Conservation (phyloP, 352 stramenopile species). For the Phytophthora syringae region DNA sequence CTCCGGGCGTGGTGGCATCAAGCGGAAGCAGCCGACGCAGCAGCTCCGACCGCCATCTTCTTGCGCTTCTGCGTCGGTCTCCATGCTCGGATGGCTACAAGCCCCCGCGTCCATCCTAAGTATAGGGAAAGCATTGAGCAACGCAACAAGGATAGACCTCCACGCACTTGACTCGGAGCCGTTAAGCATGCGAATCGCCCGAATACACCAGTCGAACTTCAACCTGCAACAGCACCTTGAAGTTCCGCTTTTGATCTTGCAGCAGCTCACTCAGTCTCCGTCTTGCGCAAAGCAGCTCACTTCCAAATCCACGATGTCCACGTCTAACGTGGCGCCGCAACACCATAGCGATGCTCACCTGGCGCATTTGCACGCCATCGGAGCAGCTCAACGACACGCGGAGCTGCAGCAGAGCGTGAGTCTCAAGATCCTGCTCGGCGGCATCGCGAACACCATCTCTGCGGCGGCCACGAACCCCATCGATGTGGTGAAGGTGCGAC, state of each 20-base stretch:
- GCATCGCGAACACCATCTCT: conserved; percentile 67
- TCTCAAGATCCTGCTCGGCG: conserved; percentile 68
- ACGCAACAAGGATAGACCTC: too few species aligned
- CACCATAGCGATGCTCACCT: conserved; percentile 36
- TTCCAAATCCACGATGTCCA: conserved; percentile 23
- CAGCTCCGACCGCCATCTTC: conserved; percentile 13
- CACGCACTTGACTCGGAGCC: too few species aligned
- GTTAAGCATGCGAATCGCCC: conserved; percentile 26
- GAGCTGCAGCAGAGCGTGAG: conserved; percentile 61
- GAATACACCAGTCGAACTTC: conserved; percentile 20
- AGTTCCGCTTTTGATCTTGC: conserved; percentile 7
- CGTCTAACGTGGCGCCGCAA: conserved; percentile 38
- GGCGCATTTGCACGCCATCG: conserved; percentile 34
- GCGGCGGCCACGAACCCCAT: conserved; percentile 63
- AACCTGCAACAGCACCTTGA: conserved; percentile 30
- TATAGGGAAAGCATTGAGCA: conserved; percentile 14
- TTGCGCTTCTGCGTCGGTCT: neutral
- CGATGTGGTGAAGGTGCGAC: conserved; percentile 72
- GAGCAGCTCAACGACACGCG: conserved; percentile 40
- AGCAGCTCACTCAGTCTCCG: too few species aligned
- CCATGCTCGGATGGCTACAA: neutral
- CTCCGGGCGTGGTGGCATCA: conserved; percentile 26
- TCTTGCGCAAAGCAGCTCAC: conserved; percentile 11
- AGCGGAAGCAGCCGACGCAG: conserved; percentile 49
- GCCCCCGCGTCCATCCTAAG: conserved; percentile 2